A percentile compares a stretch with the other conserved stretches of the same genome.
Conservation (phyloP, 1,139 yeast species). For the Suhomyces bolitotheri region DNA sequence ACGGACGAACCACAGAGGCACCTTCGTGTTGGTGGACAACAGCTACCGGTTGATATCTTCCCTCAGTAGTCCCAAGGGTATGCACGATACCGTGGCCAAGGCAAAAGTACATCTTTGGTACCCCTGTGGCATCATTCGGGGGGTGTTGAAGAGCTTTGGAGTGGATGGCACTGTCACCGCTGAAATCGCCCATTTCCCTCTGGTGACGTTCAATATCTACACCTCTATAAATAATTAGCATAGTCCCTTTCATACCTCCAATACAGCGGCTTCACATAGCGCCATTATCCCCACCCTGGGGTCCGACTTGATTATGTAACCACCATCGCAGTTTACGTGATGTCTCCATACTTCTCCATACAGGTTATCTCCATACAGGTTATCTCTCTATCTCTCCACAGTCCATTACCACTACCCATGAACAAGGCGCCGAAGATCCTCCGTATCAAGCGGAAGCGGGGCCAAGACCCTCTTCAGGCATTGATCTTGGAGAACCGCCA, state of each 20-base stretch:
- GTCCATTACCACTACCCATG: no score
- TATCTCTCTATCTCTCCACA: no score
- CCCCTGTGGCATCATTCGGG: conserved; percentile 83
- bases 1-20: conserved; percentile 87
- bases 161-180: conserved; percentile 65
- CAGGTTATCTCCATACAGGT: no score
- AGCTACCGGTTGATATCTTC: conserved; percentile 55
- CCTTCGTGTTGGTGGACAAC: conserved; percentile 76
- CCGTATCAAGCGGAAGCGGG: conserved; percentile 80
- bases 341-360: no score
- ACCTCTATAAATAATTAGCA: conserved; percentile 43
- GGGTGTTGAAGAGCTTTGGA: conserved; percentile 72
- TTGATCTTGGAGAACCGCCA: conserved; percentile 45
- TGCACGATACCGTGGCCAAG: conserved; percentile 48
- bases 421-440: conserved; percentile 54
- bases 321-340: no score
- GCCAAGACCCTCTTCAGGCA: conserved; percentile 86
- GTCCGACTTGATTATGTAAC: no score
- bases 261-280: no score
- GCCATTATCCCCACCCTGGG: no score
- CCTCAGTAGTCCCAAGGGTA: conserved; percentile 54
- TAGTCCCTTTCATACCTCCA: no score
- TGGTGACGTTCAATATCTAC: conserved; percentile 71
- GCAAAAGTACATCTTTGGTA: conserved; percentile 66
- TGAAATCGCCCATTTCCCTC: conserved; percentile 65